These are phyloP conservation scores for Wickerhamomyces sp. DNA, from an alignment of 1,139 yeast species.

Conservation along the genomic window DNA sequence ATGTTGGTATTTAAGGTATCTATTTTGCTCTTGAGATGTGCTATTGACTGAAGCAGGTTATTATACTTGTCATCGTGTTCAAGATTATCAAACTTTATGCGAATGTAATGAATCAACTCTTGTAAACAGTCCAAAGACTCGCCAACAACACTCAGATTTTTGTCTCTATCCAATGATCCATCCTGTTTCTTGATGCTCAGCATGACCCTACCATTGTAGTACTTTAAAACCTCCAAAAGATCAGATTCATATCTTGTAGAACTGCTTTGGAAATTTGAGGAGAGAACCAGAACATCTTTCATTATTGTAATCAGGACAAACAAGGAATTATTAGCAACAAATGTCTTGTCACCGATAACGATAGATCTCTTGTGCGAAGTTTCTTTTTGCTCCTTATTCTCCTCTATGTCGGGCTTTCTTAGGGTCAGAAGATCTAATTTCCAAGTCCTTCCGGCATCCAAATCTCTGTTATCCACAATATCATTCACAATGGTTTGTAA, in stretches of 20 bases:
- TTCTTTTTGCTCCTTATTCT: constrained; percentile 10
- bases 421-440: constrained; percentile 12
- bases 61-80: constrained; percentile 11
- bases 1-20: constrained; percentile 15
- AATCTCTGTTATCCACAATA: constrained; percentile 45
- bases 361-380: constrained; percentile 34
- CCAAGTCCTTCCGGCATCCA: constrained; percentile 34
- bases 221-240: constrained; percentile 25
- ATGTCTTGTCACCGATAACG: constrained; percentile 36
- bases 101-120: constrained; percentile 25
- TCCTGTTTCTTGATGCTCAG: constrained; percentile 23
- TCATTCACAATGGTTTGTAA: constrained; percentile 53
- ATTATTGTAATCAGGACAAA: constrained; percentile 25
- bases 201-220: constrained; percentile 27
- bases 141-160: constrained; percentile 34
- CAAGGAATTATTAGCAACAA: constrained; percentile 34
- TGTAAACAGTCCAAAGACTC: constrained; percentile 34
- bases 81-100: constrained; percentile 12
- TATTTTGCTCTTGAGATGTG: constrained; percentile 11
- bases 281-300: constrained; percentile 26
- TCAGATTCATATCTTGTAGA: constrained; percentile 23
- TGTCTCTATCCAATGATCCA: constrained; percentile 23
- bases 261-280: constrained; percentile 17
- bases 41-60: constrained; percentile 4
- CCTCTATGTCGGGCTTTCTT: constrained; percentile 5